phyloP scores from a whole-genome alignment of 768 basidiomycete genomes.

The Kockovaella imperatae region DNA sequence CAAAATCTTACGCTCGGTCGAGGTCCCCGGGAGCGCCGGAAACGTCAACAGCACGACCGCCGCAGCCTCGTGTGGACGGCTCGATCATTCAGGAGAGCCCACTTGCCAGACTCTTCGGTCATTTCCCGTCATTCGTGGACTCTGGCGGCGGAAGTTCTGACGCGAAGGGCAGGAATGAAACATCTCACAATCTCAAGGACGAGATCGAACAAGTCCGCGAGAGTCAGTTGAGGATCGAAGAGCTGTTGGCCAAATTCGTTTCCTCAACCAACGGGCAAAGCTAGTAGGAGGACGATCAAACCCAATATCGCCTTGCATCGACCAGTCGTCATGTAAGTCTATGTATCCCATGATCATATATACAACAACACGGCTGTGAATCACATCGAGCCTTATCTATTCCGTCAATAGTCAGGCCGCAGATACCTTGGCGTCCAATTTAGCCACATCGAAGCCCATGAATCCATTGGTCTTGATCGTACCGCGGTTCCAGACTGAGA shows the following conservation, averaged over 20 bases:
- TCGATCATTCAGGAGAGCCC: constrained; percentile 22
- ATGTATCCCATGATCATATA: too few species aligned
- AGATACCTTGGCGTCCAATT: too few species aligned
- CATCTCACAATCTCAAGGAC: constrained; percentile 9
- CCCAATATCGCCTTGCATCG: too few species aligned
- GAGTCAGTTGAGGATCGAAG: constrained; percentile 38
- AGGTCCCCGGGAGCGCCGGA: background rate
- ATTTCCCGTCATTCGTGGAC: background rate
- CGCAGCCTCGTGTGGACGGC: background rate
- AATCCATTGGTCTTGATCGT: too few species aligned
- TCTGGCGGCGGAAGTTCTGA: background rate
- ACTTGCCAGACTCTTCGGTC: constrained; percentile 31
- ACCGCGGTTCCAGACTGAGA: too few species aligned
- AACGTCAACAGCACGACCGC: constrained; percentile 12
- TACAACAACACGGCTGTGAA: too few species aligned
- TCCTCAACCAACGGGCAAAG: constrained; percentile 22
- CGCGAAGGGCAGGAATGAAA: background rate
- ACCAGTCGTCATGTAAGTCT: too few species aligned
- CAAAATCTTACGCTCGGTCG: background rate
- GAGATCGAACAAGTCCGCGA: constrained; percentile 32
- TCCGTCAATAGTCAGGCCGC: too few species aligned
- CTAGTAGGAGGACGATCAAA: background rate
- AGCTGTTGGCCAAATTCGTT: constrained; percentile 28
- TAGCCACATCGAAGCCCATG: too few species aligned
- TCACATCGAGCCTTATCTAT: too few species aligned